A percentile compares a stretch with the other conserved stretches of the same genome.
phyloP scores from a whole-genome alignment of 1,284 basidiomycete genomes.

The Polyporus tsugae region DNA sequence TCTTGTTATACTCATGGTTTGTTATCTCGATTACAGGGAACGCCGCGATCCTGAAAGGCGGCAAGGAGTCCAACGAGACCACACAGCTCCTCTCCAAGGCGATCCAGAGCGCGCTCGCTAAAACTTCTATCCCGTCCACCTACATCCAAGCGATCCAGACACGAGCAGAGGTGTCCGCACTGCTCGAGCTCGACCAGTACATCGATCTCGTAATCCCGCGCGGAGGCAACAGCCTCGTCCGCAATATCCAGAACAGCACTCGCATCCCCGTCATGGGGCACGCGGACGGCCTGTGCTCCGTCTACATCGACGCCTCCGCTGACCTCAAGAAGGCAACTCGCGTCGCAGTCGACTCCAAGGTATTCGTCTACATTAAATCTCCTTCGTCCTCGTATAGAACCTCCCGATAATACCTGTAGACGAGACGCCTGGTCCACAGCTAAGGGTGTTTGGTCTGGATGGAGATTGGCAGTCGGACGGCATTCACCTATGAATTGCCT shows the following conservation, averaged over 20 bases:
- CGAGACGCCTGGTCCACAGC: background rate
- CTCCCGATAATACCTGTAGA: background rate
- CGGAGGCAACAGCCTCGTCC: constrained; percentile 92
- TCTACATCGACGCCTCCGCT: constrained; percentile 90
- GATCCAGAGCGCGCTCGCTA: constrained; percentile 81
- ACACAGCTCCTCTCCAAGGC: constrained; percentile 78
- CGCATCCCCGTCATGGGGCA: constrained; percentile 99
- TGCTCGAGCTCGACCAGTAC: constrained; percentile 89
- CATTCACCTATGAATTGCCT: too few relatives aligned
- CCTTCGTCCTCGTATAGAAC: background rate
- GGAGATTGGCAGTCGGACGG: too few relatives aligned
- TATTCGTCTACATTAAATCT: constrained; percentile 43
- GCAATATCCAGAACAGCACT: constrained; percentile 89
- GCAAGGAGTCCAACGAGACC: constrained; percentile 90
- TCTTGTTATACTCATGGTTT: background rate
- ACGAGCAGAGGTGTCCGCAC: constrained; percentile 88
- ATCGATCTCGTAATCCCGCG: constrained; percentile 98
- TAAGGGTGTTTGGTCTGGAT: background rate
- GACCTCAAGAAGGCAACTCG: constrained; percentile 81
- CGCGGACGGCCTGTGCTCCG: constrained; percentile 93
- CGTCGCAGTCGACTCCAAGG: constrained; percentile 93
- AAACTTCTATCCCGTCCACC: constrained; percentile 76
- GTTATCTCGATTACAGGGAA: constrained; percentile 66
- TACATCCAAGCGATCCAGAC: constrained; percentile 96
- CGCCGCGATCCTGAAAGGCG: constrained; percentile 96